Evolutionary conservation across 345 rosid species (phyloP).

Genomic region (Diplotaxis tenuifolia): DNA sequence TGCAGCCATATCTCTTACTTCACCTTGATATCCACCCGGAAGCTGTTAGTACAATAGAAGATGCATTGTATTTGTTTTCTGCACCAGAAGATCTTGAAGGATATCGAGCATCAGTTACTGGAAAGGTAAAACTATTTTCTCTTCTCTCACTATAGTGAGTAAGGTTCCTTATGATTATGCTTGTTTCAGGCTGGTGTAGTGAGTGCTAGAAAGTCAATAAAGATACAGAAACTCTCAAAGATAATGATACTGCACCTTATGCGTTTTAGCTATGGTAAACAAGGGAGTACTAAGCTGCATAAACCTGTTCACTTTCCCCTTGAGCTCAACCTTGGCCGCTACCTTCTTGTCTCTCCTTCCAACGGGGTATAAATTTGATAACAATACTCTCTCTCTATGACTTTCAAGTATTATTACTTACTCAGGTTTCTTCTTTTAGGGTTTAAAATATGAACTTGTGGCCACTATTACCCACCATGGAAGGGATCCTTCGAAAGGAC

Average conservation of each 20-base stretch:
- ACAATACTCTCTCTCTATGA: not conserved
- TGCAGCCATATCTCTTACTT: conserved; percentile 82
- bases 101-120: conserved; percentile 69
- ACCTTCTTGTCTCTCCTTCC: conserved; percentile 62
- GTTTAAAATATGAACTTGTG: conserved; percentile 84
- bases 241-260: conserved; percentile 87
- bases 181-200: conserved; percentile 70
- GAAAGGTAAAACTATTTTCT: conserved; percentile 59
- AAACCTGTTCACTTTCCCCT: conserved; percentile 86
- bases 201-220: conserved; percentile 74
- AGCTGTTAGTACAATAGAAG: conserved; percentile 65
- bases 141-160: not conserved
- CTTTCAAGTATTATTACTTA: conserved; percentile 7
- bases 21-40: conserved; percentile 87
- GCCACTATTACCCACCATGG: conserved; percentile 95
- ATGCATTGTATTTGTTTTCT: conserved; percentile 79
- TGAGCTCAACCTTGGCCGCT: conserved; percentile 63
- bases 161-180: not conserved
- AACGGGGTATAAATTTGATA: conserved; percentile 50
- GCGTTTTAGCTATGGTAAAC: conserved; percentile 92
- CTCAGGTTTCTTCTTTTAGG: conserved; percentile 39
- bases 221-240: conserved; percentile 81
- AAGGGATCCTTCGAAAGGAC: conserved; percentile 88
- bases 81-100: conserved; percentile 86
- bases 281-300: conserved; percentile 87